Base-by-base conservation (phyloP, 1,284 basidiomycete genomes). In the Pseudozyma hubeiensis region DNA sequence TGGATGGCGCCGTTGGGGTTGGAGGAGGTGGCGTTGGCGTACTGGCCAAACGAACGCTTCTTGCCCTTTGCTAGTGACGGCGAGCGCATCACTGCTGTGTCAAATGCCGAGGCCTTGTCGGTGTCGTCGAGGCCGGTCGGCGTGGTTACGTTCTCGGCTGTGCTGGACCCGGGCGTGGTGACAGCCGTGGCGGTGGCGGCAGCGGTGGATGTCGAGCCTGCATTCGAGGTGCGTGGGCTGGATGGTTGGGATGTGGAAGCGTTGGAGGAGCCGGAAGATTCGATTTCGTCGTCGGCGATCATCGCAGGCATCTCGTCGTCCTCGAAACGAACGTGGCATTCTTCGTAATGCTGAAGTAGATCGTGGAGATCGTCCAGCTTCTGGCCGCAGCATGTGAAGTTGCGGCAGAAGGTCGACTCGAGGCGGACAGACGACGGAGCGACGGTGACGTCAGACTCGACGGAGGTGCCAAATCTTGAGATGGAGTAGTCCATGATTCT, bases 281-380 rank as follows among this genome's bases (percentile, higher is more conserved):
- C 72, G 52, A 76, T 59, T 24, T 79, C 78, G 58, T 82, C 82
- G 30, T 81, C 81, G 33, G 74, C 64, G 33, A 81, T 70, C 72
- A 76, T 75, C 33, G 75, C 70, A 24, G 71, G 67, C 61, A 80
- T 74, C 48, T 82, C 82, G 57, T 83, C 81, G 46, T 81, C 82
- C 33, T 84, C 81, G 59, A 82, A 82, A 24, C 78, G 75, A 39
- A 83, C 82, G 46, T 84, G 82, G 55, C 79, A 75, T 43, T 83
- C 82, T 53, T 84, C 82, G 68, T 84, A 84, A 59, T 84, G 82
- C 50, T 83, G 81, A 9, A 84, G 74, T 7, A 84, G 75, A 52
- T 84, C 82, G 64, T 84, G 82, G 2, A 84, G 64, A 49, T 84
- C 81, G 33, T 78, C 81, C 43, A 84, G 75, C 33, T 65, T 76